Evolutionary conservation across 106 monocot genomes (phyloP).

Genomic region (Ottelia alismoides): DNA sequence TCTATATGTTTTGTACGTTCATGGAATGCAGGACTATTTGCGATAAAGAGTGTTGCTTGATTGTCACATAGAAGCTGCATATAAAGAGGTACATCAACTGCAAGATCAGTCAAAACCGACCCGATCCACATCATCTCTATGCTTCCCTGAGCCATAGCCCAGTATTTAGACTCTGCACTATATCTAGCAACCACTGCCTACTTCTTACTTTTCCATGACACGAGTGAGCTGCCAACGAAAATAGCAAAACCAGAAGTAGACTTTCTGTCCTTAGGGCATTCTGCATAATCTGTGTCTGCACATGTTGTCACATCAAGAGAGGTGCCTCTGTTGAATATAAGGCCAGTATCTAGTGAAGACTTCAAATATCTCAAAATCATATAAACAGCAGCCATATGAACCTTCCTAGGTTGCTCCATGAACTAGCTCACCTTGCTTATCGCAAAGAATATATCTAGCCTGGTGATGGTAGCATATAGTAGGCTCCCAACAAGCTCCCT

Average conservation of each 20-base stretch:
- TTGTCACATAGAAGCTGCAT: neutral
- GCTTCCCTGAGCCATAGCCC: neutral
- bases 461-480: no score
- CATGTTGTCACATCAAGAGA: no score
- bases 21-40: neutral
- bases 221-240: neutral
- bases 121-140: neutral
- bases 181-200: neutral
- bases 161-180: neutral
- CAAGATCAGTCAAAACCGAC: neutral
- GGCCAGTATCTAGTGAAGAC: no score
- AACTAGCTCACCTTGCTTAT: no score
- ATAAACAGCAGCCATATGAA: no score
- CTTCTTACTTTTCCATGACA: neutral
- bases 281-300: no score
- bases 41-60: neutral
- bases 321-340: no score
- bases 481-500: no score
- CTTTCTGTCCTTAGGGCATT: no score
- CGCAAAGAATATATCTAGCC: no score
- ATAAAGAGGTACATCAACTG: neutral
- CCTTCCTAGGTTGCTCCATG: no score
- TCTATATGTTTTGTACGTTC: neutral
- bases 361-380: no score
- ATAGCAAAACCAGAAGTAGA: neutral